phyloP scores from a whole-genome alignment of 306 rosid genomes.

The Lathyrus aphaca region DNA sequence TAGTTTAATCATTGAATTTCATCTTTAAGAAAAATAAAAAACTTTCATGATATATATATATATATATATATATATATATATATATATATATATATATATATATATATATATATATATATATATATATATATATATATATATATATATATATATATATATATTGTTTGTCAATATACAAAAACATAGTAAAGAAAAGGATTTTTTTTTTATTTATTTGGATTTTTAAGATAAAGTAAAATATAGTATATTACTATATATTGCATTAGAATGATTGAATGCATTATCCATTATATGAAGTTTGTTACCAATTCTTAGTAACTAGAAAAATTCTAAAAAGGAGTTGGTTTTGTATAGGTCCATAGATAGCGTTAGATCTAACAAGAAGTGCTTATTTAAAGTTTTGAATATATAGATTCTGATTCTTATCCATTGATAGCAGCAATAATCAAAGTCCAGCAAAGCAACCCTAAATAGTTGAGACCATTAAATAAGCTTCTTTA shows the following conservation, averaged over 20 bases:
- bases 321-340: constrained; percentile 8
- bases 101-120: too few relatives aligned
- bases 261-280: not conserved
- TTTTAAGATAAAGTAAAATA: not conserved
- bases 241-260: not conserved
- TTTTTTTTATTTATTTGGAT: too few relatives aligned
- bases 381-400: not conserved
- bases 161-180: too few relatives aligned
- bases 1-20: too few relatives aligned
- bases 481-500: constrained; percentile 26
- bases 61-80: too few relatives aligned
- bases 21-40: too few relatives aligned
- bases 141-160: too few relatives aligned
- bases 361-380: not conserved
- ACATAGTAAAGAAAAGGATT: too few relatives aligned
- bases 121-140: too few relatives aligned
- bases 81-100: too few relatives aligned
- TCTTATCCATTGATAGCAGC: constrained; percentile 4
- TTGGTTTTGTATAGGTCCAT: not conserved
- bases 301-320: not conserved
- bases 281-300: not conserved
- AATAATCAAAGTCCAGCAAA: constrained; percentile 33
- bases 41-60: too few relatives aligned
- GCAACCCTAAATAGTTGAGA: not conserved
- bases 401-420: not conserved